phyloP scores from a whole-genome alignment of 208 protist genomes.

The Leptomonas pyrrhocoris region DNA sequence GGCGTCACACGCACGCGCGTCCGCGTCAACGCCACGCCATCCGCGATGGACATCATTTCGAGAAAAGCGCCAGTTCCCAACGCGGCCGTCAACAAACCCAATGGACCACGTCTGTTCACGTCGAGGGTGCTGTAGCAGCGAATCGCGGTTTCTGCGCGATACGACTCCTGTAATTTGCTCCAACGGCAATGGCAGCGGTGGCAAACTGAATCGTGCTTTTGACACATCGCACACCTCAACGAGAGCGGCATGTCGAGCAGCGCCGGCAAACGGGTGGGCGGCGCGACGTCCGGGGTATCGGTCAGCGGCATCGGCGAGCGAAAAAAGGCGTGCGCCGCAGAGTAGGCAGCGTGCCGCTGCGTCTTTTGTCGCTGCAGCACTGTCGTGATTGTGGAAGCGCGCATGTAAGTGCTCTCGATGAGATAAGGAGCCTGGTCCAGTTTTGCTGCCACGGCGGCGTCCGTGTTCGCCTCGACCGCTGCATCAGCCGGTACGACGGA shows the following conservation, averaged over 20 bases:
- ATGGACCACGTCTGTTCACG: slow-evolving; percentile 9
- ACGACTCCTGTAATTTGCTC: slow-evolving; percentile 26
- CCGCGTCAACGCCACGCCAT: slow-evolving; percentile 14
- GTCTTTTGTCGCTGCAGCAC: slow-evolving; percentile 19
- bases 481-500: slow-evolving; percentile 10
- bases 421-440: background rate
- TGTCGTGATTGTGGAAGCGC: background rate
- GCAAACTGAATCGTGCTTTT: slow-evolving; percentile 63
- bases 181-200: slow-evolving; percentile 51
- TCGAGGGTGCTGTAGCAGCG: slow-evolving; percentile 37
- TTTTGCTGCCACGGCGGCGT: background rate
- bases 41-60: slow-evolving; percentile 41
- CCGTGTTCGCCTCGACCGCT: slow-evolving; percentile 4
- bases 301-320: slow-evolving; percentile 3
- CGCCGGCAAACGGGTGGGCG: slow-evolving; percentile 23
- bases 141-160: slow-evolving; percentile 13
- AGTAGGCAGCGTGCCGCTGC: slow-evolving; percentile 19
- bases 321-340: slow-evolving; percentile 6
- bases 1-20: slow-evolving; percentile 8
- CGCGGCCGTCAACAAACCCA: slow-evolving; percentile 46
- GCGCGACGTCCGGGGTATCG: background rate
- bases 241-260: slow-evolving; percentile 49
- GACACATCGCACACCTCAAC: slow-evolving; percentile 54
- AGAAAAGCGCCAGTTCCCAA: slow-evolving; percentile 44
- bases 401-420: slow-evolving; percentile 19